These are phyloP conservation scores for Fagopyrum tataricum DNA, from an alignment of 148 eudicot genomes.

Conservation along the genomic window DNA sequence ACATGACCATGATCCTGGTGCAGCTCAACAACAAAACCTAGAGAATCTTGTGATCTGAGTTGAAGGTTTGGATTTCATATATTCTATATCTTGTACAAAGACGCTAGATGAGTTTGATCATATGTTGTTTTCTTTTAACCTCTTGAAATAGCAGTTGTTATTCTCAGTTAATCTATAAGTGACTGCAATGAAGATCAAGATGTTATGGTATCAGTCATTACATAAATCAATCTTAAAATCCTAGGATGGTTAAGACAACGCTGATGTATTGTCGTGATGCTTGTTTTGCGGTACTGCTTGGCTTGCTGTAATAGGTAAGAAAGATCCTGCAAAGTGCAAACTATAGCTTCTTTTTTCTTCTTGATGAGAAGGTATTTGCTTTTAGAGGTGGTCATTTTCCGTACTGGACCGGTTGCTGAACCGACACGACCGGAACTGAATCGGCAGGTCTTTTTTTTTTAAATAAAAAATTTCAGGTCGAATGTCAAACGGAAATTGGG, in stretches of 20 bases:
- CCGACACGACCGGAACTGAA: no score
- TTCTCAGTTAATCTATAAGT: background rate
- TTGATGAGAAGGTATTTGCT: no score
- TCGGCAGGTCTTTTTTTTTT: no score
- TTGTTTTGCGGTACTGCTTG: background rate
- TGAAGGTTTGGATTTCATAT: slow-evolving; percentile 10
- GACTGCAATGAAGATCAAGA: slow-evolving; percentile 6
- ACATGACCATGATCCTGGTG: slow-evolving; percentile 75
- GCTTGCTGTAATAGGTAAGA: background rate
- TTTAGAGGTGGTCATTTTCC: no score
- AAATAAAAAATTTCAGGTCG: no score
- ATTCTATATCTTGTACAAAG: background rate
- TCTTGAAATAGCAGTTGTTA: background rate
- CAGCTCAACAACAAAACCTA: slow-evolving; percentile 38
- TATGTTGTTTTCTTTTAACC: background rate
- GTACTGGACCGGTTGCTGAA: no score
- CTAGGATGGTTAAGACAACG: no score
- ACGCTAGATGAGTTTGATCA: slow-evolving; percentile 1
- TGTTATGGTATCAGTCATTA: background rate
- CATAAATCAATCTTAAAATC: background rate
- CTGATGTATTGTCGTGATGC: background rate
- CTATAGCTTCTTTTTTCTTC: background rate
- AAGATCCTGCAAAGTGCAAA: background rate
- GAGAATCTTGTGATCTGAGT: background rate
- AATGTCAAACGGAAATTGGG: no score